phyloP scores from a whole-genome alignment of 108 stramenopile genomes.

The Bacterosira constricta region DNA sequence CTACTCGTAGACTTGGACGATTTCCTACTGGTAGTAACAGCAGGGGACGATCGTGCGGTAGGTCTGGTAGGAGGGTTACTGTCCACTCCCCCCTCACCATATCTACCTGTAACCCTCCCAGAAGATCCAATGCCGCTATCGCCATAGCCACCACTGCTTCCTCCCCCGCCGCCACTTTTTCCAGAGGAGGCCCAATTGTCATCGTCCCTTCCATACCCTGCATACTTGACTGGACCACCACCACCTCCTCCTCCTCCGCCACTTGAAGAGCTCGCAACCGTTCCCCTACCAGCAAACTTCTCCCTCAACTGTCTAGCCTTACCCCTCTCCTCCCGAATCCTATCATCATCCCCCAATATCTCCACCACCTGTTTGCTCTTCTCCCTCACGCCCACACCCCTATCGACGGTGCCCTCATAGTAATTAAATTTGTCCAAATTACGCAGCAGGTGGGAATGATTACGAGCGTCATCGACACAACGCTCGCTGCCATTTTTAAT shows the following conservation, averaged over 20 bases:
- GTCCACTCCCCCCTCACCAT: slow-evolving; percentile 42
- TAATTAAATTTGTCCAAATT: slow-evolving; percentile 91
- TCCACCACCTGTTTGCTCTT: slow-evolving; percentile 94
- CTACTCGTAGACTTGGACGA: slow-evolving; percentile 52
- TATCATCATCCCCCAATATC: slow-evolving; percentile 87
- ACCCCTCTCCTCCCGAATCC: slow-evolving; percentile 91
- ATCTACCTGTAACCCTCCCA: slow-evolving; percentile 51
- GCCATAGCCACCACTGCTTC: slow-evolving; percentile 71
- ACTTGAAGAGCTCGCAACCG: slow-evolving; percentile 36
- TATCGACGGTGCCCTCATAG: slow-evolving; percentile 94
- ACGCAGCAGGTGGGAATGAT: slow-evolving; percentile 83
- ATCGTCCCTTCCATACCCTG: slow-evolving; percentile 81
- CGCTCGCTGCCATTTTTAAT: slow-evolving; percentile 96
- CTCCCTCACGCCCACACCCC: slow-evolving; percentile 89
- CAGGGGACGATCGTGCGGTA: slow-evolving; percentile 13
- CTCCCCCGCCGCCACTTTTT: slow-evolving; percentile 32
- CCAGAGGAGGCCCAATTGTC: slow-evolving; percentile 37
- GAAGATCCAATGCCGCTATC: slow-evolving; percentile 72
- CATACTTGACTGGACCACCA: slow-evolving; percentile 40
- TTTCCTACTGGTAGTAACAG: background rate
- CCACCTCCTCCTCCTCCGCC: slow-evolving; percentile 41
- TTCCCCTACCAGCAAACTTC: slow-evolving; percentile 66
- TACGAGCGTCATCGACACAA: slow-evolving; percentile 94
- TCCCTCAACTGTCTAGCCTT: slow-evolving; percentile 88
- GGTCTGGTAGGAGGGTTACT: slow-evolving; percentile 25